Conservation (phyloP, 2,329 filamentous ascomycete genomes). For the Cladobotryum mycophilum region DNA sequence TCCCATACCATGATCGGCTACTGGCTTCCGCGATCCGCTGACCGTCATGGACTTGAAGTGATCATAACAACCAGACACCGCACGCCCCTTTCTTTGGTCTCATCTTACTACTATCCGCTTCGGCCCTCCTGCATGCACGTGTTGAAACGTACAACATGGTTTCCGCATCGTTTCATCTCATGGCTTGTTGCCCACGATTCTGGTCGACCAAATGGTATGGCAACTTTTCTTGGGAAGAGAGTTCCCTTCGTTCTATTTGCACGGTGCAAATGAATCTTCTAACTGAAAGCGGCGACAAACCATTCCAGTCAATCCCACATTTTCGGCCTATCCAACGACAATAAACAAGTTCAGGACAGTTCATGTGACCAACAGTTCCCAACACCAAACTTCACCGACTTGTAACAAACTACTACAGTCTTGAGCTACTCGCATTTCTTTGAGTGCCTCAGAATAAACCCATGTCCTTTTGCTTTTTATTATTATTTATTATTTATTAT, state of each 20-base stretch:
- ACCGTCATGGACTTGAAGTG: background rate
- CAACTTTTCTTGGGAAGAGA: no score
- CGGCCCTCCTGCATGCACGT: background rate
- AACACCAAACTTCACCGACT: background rate
- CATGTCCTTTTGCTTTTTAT: no score
- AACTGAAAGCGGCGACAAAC: no score
- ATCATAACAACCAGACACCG: background rate
- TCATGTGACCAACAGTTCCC: background rate
- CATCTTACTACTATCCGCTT: background rate
- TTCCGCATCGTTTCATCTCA: background rate
- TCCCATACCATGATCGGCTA: slow-evolving; percentile 9
- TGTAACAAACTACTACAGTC: background rate
- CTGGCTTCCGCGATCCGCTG: slow-evolving; percentile 12
- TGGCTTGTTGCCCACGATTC: background rate
- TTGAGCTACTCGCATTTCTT: background rate
- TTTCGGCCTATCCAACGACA: background rate
- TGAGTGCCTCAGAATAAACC: no score
- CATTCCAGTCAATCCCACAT: no score
- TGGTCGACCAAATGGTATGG: background rate
- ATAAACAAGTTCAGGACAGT: background rate
- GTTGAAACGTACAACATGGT: background rate
- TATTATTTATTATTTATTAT: no score
- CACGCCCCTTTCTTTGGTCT: slow-evolving; percentile 1
- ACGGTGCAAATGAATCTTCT: no score
- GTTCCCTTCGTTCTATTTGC: no score